phyloP scores from a whole-genome alignment of 78 protist genomes.

The Capsaspora owczarzaki region DNA sequence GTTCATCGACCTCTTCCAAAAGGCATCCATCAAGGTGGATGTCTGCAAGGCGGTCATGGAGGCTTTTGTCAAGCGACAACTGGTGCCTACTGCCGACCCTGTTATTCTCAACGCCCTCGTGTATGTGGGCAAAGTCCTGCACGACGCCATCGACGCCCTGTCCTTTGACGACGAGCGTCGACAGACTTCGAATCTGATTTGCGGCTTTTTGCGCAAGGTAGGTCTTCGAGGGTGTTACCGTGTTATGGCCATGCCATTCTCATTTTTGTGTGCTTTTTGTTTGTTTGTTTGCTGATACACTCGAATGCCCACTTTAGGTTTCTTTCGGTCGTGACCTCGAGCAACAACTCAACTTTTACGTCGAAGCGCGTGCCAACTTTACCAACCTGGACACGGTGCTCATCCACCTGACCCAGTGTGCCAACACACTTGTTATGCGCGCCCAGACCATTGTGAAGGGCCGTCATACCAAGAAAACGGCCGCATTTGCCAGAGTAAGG shows the following conservation, averaged over 20 bases:
- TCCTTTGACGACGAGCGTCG: slow-evolving; percentile 60
- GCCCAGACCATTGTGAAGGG: slow-evolving; percentile 39
- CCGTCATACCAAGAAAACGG: slow-evolving; percentile 58
- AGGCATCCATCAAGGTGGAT: background rate
- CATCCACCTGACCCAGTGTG: slow-evolving; percentile 39
- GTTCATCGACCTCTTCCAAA: slow-evolving; percentile 57
- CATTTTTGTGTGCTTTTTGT: too few species aligned
- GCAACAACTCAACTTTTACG: slow-evolving; percentile 64
- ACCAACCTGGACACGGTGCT: slow-evolving; percentile 64
- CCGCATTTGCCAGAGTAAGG: slow-evolving; percentile 47
- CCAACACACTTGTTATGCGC: slow-evolving; percentile 32
- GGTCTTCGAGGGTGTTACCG: too few species aligned
- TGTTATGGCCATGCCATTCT: too few species aligned
- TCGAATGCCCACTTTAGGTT: too few species aligned
- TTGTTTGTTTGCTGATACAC: too few species aligned
- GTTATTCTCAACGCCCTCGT: slow-evolving; percentile 45
- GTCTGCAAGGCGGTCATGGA: slow-evolving; percentile 18
- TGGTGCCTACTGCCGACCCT: slow-evolving; percentile 34
- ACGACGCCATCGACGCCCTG: slow-evolving; percentile 61
- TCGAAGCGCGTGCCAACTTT: slow-evolving; percentile 60
- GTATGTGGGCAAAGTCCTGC: slow-evolving; percentile 50
- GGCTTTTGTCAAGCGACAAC: background rate
- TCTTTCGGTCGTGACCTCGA: slow-evolving; percentile 64
- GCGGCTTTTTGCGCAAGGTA: slow-evolving; percentile 39
- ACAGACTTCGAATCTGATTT: slow-evolving; percentile 48